Evolutionary conservation across 257 asterid genomes (phyloP), one percentile per base, ranked within the genome.

Genomic region (Scutellaria minor): DNA sequence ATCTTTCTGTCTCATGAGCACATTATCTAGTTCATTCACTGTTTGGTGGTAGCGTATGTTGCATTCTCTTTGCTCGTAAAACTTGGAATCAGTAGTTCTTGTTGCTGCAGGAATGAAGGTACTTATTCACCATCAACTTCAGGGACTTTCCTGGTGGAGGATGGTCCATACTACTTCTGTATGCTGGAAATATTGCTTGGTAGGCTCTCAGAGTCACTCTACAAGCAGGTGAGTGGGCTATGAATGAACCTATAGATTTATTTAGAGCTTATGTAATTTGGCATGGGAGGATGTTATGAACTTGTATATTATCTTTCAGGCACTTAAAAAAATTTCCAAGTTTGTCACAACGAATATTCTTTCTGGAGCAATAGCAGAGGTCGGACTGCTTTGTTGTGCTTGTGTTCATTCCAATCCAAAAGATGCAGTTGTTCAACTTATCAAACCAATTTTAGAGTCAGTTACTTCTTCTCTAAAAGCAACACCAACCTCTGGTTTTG

Each of bases 351-450:
- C 93, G 75, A 95, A 89, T 87, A 90, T 95, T 83, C 97, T 95
- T 83, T 98, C 97, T 68, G 99, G 99, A 80, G 99, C 99, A 39
- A 88, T 92, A 83, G 96, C 96, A 35, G 99, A 95, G 83, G 96
- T 95, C 67, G 99, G 98, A 77, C 80, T 92, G 81, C 97, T 92
- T 71, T 92, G 99, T 82, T 87, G 98, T 86, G 99, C 99, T 54
- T 95, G 97, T 79, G 90, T 95, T 75, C 96, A 92, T 83, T 79
- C 98, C 75, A 95, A 90, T 74, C 97, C 99, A 57, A 80, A 85
- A 62, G 98, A 92, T 84, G 96, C 99, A 64, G 90, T 85, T 72
- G 74, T 74, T 85, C 92, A 87, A 77, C 90, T 95, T 48, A 78
- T 95, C 74, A 82, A 89, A 80, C 99, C 99, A 80, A 79, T 95